Conservation (phyloP, 2,329 filamentous ascomycete species). For the Biscogniauxia mediterranea region DNA sequence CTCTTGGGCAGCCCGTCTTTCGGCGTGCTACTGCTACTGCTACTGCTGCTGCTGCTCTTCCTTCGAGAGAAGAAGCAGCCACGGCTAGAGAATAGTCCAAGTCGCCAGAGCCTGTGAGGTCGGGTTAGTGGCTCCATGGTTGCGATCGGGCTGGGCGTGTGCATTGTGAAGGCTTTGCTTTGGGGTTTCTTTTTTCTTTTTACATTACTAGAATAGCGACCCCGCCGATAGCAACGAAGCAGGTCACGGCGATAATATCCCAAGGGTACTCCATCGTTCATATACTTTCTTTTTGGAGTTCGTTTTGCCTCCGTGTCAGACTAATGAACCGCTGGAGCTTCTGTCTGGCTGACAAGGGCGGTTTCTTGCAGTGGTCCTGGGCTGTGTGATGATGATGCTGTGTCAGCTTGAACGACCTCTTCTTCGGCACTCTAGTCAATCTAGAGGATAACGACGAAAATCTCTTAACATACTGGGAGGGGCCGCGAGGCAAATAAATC, state of each 20-base stretch:
- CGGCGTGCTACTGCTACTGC: not conserved
- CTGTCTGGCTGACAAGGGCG: not conserved
- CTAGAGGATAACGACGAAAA: not conserved
- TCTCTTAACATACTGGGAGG: not conserved
- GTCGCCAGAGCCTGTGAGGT: not conserved
- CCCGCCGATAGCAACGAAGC: constrained; percentile 8
- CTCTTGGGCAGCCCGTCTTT: constrained; percentile 11
- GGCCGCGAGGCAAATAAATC: not conserved
- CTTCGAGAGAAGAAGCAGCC: constrained; percentile 1
- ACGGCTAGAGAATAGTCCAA: not conserved
- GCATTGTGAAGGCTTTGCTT: not conserved
- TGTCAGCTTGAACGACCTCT: not conserved
- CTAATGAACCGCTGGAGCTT: not conserved
- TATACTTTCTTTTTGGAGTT: not conserved
- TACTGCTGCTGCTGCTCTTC: not conserved
- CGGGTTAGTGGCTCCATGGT: constrained; percentile 1
- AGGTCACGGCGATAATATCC: constrained; percentile 13
- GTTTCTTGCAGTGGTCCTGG: not conserved
- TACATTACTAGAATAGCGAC: constrained; percentile 16
- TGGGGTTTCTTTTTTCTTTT: constrained; percentile 2
- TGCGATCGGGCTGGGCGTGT: not conserved
- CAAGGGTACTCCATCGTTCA: constrained; percentile 18
- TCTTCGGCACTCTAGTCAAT: not conserved
- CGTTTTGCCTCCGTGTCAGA: not conserved
- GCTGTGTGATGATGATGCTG: not conserved